Evolutionary conservation across 352 stramenopile genomes (phyloP).

Genomic region (Pythium scleroteichum): DNA sequence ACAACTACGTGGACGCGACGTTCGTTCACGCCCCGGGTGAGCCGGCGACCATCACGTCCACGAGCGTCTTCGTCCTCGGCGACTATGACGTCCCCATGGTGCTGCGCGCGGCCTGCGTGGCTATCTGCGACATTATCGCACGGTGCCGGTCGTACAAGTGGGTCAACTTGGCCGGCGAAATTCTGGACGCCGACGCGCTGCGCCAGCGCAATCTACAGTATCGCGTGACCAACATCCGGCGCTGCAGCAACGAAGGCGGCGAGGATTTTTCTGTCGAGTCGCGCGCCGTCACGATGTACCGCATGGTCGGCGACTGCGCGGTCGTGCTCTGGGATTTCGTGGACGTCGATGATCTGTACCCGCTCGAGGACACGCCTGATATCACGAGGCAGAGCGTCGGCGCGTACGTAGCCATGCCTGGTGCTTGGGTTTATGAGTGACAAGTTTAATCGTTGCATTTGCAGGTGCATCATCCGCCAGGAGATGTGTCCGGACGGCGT

Average conservation of each 20-base stretch:
- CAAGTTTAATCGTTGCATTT: not conserved
- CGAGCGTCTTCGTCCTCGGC: conserved; percentile 40
- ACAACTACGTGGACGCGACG: conserved; percentile 5
- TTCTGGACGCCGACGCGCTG: conserved; percentile 14
- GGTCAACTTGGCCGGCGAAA: conserved; percentile 20
- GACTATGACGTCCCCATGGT: conserved; percentile 27
- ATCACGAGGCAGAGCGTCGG: conserved; percentile 22
- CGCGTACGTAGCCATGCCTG: conserved; percentile 9
- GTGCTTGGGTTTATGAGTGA: not conserved
- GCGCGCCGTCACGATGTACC: conserved; percentile 27
- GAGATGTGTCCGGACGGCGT: conserved; percentile 12
- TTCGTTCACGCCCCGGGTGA: conserved; percentile 7
- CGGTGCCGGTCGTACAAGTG: conserved; percentile 36
- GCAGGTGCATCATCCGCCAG: conserved; percentile 13
- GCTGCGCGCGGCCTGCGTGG: conserved; percentile 29
- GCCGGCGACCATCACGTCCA: conserved; percentile 32
- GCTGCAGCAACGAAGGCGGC: not conserved
- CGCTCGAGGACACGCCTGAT: conserved; percentile 17
- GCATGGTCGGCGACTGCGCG: conserved; percentile 21
- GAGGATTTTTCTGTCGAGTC: conserved; percentile 27
- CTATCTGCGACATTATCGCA: conserved; percentile 28
- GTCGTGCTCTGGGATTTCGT: conserved; percentile 36
- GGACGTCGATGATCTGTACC: conserved; percentile 33
- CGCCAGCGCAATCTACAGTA: conserved; percentile 13
- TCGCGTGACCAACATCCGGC: conserved; percentile 5